Evolutionary conservation across 164 flowering plant genomes (phyloP).

Genomic region (Sedum album): DNA sequence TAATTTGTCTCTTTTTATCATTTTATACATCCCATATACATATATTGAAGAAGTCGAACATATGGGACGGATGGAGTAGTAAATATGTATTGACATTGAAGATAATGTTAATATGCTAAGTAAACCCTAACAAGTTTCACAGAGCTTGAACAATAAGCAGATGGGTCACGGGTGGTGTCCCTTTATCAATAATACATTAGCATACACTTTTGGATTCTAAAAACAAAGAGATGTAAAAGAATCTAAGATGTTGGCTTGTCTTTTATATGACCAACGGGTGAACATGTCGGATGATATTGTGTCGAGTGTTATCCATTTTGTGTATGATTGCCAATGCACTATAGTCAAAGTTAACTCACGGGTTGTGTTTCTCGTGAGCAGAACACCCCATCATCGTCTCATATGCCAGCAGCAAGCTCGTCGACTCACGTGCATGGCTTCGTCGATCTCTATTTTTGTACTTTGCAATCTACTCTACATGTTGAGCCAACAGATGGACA

Average conservation of each 20-base stretch:
- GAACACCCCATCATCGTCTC: not conserved
- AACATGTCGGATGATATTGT: not conserved
- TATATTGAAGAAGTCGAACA: too few species aligned
- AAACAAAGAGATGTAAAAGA: not conserved
- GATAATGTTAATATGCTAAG: too few species aligned
- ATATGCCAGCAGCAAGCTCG: not conserved
- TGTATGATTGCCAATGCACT: not conserved
- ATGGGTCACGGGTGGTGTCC: not conserved
- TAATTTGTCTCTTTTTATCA: too few species aligned
- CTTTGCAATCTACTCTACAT: not conserved
- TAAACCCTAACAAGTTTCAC: too few species aligned
- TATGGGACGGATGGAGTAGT: too few species aligned
- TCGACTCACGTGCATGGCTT: not conserved
- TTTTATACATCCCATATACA: too few species aligned
- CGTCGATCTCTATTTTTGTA: not conserved
- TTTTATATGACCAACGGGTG: not conserved
- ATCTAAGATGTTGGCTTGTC: not conserved
- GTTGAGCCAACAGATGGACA: not conserved
- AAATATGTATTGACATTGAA: too few species aligned
- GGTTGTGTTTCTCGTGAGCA: conserved; percentile 4
- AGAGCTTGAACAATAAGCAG: not conserved
- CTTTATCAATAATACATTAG: not conserved
- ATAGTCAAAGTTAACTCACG: not conserved
- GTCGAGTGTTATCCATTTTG: not conserved
- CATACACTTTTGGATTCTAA: not conserved